Evolutionary conservation across 331 rosid species (phyloP).

Genomic region (Malus hybrid): DNA sequence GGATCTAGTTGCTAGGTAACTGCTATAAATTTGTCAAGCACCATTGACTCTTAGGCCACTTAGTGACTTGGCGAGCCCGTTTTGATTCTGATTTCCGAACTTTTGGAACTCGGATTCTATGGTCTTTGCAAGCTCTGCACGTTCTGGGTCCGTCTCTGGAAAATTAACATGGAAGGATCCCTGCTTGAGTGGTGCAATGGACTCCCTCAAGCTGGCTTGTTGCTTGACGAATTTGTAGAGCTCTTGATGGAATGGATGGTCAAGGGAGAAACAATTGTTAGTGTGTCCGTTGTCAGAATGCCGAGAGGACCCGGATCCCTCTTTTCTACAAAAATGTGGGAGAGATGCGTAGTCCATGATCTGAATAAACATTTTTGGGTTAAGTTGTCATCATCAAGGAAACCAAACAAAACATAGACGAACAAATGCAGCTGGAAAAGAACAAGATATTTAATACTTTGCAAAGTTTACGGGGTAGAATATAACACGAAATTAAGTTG

Average conservation of each 20-base stretch:
- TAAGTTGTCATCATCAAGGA: too few relatives aligned
- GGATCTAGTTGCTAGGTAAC: not conserved
- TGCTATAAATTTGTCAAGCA: conserved; percentile 22
- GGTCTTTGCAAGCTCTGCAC: conserved; percentile 47
- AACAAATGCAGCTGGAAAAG: not conserved
- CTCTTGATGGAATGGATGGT: conserved; percentile 71
- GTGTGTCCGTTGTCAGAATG: conserved; percentile 26
- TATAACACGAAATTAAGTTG: not conserved
- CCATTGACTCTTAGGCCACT: conserved; percentile 37
- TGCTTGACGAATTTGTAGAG: conserved; percentile 50
- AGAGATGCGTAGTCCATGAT: conserved; percentile 78
- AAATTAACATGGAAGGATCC: conserved; percentile 73
- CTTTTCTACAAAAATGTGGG: conserved; percentile 82
- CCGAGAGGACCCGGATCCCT: conserved; percentile 62
- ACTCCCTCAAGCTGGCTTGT: conserved; percentile 40
- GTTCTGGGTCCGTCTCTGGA: conserved; percentile 71
- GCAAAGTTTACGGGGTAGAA: too few relatives aligned
- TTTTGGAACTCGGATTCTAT: conserved; percentile 62
- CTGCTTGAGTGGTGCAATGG: conserved; percentile 43
- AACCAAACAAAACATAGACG: not conserved
- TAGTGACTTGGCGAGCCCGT: conserved; percentile 36
- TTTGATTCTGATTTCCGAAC: conserved; percentile 49
- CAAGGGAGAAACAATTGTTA: conserved; percentile 64
- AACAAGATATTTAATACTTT: not conserved
- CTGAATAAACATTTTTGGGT: conserved; percentile 21